Evolutionary conservation across 139 green algal genomes (phyloP), one percentile per base, ranked within the genome.

Genomic region (Protoeuglena noctilucae): DNA sequence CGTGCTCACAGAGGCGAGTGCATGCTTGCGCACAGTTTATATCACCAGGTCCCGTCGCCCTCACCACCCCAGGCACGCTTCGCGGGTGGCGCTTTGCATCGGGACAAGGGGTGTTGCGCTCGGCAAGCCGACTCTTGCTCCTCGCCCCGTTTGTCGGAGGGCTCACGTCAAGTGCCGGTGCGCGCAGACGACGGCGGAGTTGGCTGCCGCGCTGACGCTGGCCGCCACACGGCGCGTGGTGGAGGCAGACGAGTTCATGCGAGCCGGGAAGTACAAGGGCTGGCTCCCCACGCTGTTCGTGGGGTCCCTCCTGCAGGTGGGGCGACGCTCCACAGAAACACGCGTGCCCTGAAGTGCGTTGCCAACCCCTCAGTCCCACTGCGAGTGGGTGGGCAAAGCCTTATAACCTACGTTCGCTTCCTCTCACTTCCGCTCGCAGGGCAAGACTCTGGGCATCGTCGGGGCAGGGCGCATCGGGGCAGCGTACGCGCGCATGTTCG

Each of bases 211-310:
- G 4, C 74, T 98, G 31, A 96, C 91, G 2, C 65, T 98, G 50
- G 73, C 90, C 1, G 88, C 86, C 4, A 89, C 89, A 0, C 66
- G 90, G 1, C 77, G 91, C 7, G 82, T 98, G 28, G 67, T 83
- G 25, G 90, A 98, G 70, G 91, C 77, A 0, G 90, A 98, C 57
- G 69, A 62, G 26, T 98, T 98, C 84, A 98, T 98, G 90, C 83
- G 90, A 2, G 74, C 60, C 0, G 87, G 82, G 0, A 64, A 86
- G 57, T 98, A 98, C 70, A 76, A 93, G 64, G 90, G 89, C 55
- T 97, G 90, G 88, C 77, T 97, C 56, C 89, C 89, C 28, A 82
- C 69, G 25, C 75, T 97, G n/a, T 97, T 93, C 63, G 83, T 96
- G 4, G 88, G 81, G 0, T 48, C 70, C 24, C 59, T 82, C 46